Conservation (phyloP, 306 rosid genomes). For the Oemleria cerasiformis region DNA sequence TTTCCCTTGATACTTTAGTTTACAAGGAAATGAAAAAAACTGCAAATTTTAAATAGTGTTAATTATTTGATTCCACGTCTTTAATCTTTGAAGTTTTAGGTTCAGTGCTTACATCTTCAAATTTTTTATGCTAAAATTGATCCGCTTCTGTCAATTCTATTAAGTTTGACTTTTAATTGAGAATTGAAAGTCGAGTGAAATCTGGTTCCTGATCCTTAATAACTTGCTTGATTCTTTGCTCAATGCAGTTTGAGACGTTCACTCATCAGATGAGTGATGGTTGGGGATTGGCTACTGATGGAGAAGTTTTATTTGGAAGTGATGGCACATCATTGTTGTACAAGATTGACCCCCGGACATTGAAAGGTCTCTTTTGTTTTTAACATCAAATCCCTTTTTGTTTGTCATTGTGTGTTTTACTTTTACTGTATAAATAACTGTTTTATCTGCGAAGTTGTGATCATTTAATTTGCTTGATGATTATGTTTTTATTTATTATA, state of each 20-base stretch:
- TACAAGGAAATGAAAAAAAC: background rate
- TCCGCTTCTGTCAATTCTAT: background rate
- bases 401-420: background rate
- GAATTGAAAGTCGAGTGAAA: background rate
- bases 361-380: conserved; percentile 46
- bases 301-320: conserved; percentile 78
- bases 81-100: background rate
- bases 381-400: background rate
- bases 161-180: background rate
- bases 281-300: conserved; percentile 97
- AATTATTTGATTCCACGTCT: background rate
- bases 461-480: background rate
- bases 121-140: background rate
- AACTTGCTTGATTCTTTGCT: conserved; percentile 19
- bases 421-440: background rate
- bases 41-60: background rate
- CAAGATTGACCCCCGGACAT: conserved; percentile 60
- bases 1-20: background rate
- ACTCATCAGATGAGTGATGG: conserved; percentile 84
- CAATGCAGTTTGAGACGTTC: conserved; percentile 54
- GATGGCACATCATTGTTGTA: conserved; percentile 83
- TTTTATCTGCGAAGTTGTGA: background rate
- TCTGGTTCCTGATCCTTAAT: conserved; percentile 15
- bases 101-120: background rate
- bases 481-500: background rate